Evolutionary conservation across 176 grass and related monocot species (phyloP).

Genomic region (Ensete ventricosum): DNA sequence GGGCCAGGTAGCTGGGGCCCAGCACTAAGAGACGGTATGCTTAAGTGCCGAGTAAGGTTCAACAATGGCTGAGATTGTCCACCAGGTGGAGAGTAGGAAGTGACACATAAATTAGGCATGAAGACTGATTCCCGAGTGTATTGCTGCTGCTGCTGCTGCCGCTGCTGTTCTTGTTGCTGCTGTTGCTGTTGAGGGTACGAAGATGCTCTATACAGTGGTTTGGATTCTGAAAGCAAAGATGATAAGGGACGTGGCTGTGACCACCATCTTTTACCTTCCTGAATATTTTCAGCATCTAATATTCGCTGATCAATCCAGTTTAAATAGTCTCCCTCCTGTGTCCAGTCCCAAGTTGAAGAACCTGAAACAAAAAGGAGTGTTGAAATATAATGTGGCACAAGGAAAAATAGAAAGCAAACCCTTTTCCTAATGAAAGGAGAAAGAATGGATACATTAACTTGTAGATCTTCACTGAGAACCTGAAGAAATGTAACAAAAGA

Average conservation of each 20-base stretch:
- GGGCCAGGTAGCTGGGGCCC: slow-evolving; percentile 52
- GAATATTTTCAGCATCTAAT: slow-evolving; percentile 15
- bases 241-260: slow-evolving; percentile 25
- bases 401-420: neutral
- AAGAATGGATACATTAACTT: no score
- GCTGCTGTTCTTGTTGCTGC: slow-evolving; percentile 45
- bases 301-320: slow-evolving; percentile 21
- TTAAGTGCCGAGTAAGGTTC: slow-evolving; percentile 89
- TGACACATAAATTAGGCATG: slow-evolving; percentile 49
- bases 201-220: slow-evolving; percentile 66
- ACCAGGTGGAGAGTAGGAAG: slow-evolving; percentile 48
- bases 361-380: neutral
- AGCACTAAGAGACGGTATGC: slow-evolving; percentile 70
- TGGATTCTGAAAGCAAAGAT: slow-evolving; percentile 43
- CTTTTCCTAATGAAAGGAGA: neutral
- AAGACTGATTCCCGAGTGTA: slow-evolving; percentile 46
- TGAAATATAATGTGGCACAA: neutral
- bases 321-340: slow-evolving; percentile 8
- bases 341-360: slow-evolving; percentile 11
- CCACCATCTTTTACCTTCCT: slow-evolving; percentile 16
- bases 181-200: slow-evolving; percentile 78
- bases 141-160: slow-evolving; percentile 52
- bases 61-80: slow-evolving; percentile 35
- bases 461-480: no score
- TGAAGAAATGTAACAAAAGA: no score